Evolutionary conservation across 139 green algal genomes (phyloP).

Genomic region (Chlamydomonas schloesseri): DNA sequence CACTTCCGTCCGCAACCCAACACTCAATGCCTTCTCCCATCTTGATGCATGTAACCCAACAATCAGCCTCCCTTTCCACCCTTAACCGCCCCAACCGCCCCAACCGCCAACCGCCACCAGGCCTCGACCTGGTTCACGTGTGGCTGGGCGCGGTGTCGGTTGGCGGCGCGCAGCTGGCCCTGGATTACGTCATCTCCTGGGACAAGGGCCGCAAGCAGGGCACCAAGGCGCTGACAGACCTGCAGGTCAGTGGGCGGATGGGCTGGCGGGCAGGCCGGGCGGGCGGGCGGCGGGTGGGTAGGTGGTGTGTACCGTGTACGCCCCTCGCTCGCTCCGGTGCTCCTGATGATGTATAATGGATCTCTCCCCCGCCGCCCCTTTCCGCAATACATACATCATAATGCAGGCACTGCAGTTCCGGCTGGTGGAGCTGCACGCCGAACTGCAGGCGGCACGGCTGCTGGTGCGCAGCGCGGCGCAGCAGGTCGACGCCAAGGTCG

Average conservation of each 20-base stretch:
- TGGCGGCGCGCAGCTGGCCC: constrained; percentile 20
- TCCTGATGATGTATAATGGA: no score
- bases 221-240: neutral
- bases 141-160: constrained; percentile 2
- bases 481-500: constrained; percentile 9
- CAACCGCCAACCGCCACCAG: neutral
- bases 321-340: no score
- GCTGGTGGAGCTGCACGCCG: constrained; percentile 6
- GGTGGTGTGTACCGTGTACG: no score
- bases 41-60: no score
- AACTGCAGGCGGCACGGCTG: constrained; percentile 22
- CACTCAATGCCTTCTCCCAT: no score
- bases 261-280: no score
- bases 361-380: no score
- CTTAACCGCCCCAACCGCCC: neutral
- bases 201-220: constrained; percentile 8
- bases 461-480: constrained; percentile 14
- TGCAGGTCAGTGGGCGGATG: neutral
- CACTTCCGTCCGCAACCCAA: no score
- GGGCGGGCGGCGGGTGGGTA: no score
- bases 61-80: no score
- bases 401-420: constrained; percentile 3
- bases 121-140: neutral
- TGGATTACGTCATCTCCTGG: neutral
- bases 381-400: no score